Evolutionary conservation across 768 basidiomycete genomes (phyloP).

Genomic region (Chalciporus chontae): DNA sequence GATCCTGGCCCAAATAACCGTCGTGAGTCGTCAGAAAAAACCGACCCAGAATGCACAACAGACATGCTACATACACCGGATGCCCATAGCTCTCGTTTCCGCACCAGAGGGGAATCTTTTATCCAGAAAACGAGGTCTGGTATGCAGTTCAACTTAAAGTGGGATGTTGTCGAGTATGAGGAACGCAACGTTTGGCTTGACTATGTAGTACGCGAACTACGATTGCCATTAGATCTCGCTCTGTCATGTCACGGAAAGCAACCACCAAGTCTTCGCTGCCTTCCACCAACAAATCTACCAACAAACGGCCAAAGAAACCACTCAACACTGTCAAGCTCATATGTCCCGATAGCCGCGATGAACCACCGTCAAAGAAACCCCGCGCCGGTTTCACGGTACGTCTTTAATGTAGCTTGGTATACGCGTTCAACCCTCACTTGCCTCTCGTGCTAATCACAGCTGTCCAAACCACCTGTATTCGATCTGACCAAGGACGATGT

Average conservation of each 20-base stretch:
- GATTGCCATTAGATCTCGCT: not conserved
- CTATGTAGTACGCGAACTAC: no score
- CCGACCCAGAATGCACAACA: no score
- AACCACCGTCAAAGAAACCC: conserved; percentile 22
- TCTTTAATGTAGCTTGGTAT: not conserved
- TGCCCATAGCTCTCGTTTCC: no score
- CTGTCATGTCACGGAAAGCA: conserved; percentile 22
- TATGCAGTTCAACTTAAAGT: no score
- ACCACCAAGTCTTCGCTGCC: conserved; percentile 3
- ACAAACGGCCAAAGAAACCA: conserved; percentile 11
- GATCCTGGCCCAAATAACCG: no score
- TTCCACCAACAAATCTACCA: conserved; percentile 10
- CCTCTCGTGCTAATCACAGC: conserved; percentile 7
- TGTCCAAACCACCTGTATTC: conserved; percentile 23
- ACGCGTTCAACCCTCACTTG: not conserved
- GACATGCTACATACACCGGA: no score
- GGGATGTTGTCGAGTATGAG: no score
- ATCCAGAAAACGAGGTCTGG: no score
- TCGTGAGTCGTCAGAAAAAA: no score
- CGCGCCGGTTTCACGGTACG: conserved; percentile 12
- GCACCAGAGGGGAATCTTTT: no score
- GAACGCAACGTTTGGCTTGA: no score
- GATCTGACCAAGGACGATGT: conserved; percentile 17
- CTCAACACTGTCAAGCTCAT: conserved; percentile 26
- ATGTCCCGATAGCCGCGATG: conserved; percentile 10